These are phyloP conservation scores for Aspergillus clavatus DNA, from an alignment of 2,329 filamentous ascomycete genomes.

Conservation along the genomic window DNA sequence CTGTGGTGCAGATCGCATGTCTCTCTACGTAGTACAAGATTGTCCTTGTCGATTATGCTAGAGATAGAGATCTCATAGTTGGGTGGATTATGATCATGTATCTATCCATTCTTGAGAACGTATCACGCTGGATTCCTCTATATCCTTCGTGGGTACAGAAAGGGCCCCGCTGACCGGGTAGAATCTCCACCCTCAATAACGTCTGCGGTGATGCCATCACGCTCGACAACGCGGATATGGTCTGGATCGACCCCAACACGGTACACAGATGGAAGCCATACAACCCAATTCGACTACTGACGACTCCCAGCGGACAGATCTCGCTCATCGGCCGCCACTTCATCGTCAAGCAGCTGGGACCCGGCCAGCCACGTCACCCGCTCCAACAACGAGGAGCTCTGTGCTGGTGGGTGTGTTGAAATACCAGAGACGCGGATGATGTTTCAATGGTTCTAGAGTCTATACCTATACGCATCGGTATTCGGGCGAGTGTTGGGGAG, in stretches of 20 bases:
- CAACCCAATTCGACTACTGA: neutral
- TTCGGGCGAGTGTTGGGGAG: slow-evolving; percentile 42
- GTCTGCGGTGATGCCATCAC: slow-evolving; percentile 58
- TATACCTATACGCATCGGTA: slow-evolving; percentile 46
- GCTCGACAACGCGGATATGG: slow-evolving; percentile 40
- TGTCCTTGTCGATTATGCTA: no score
- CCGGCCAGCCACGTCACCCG: slow-evolving; percentile 55
- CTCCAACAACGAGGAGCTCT: slow-evolving; percentile 51
- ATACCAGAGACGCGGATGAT: no score
- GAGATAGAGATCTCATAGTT: no score
- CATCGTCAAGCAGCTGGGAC: slow-evolving; percentile 53
- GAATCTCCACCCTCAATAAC: slow-evolving; percentile 54
- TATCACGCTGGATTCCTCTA: no score
- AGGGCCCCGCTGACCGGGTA: slow-evolving; percentile 4
- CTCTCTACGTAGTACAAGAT: no score
- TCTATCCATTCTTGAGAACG: no score
- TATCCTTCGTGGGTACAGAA: no score
- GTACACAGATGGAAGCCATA: slow-evolving; percentile 10
- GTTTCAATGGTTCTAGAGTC: slow-evolving; percentile 54
- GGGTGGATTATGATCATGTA: no score
- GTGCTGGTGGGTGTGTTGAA: slow-evolving; percentile 7
- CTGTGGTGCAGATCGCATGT: no score
- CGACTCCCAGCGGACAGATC: slow-evolving; percentile 42
- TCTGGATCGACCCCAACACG: slow-evolving; percentile 52
- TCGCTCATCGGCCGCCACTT: slow-evolving; percentile 57